Base-by-base conservation (phyloP, 1,284 basidiomycete species). In the Leccinum subspadiceum region DNA sequence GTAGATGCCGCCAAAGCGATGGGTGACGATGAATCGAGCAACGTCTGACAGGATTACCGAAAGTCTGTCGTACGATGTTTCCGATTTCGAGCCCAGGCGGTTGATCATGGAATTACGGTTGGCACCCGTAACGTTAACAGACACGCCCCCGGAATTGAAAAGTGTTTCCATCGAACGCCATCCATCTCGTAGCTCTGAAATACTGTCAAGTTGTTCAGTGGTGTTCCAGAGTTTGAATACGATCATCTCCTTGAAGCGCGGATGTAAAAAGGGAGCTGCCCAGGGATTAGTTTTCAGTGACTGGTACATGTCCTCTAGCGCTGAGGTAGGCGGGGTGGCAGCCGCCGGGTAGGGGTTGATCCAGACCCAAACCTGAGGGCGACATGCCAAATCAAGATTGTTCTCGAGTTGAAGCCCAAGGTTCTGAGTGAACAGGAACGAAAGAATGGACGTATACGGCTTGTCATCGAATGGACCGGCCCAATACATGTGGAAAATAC, bases 161-260 rank as follows among this genome's bases (percentile, higher is more conserved):
- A 89, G 76, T 58, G 83, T 80, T 56, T 82, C 76, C 63, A 59
- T 78, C 67, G 65, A 84, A 74, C 90, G 79, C 91, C 92, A 94
- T 67, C 90, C 87, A 57, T 89, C 79, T 65, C 81, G 82, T 48
- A 93, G 74, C 71, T 94, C 92, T 4, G 84, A 83, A 1, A 92
- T 79, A 46, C 86, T 84, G 65, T 94, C 92, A 33, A 94, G 77
- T 68, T 93, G 91, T 67, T 93, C 90, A 5, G 90, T 93, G 44
- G 92, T 93, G 72, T 94, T 93, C 92, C 92, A 94, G 70, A 93
- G 79, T 69, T 86, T 90, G 79, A 94, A 94, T 68, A 87, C 81
- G 72, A 94, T 85, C 17, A 89, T 81, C 60, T 89, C 86, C 60
- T 83, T 80, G 76, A 93, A 93, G 53, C 90, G 79, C 12, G 82